Conservation (phyloP, 768 basidiomycete genomes). For the Termitomyces sp. region DNA sequence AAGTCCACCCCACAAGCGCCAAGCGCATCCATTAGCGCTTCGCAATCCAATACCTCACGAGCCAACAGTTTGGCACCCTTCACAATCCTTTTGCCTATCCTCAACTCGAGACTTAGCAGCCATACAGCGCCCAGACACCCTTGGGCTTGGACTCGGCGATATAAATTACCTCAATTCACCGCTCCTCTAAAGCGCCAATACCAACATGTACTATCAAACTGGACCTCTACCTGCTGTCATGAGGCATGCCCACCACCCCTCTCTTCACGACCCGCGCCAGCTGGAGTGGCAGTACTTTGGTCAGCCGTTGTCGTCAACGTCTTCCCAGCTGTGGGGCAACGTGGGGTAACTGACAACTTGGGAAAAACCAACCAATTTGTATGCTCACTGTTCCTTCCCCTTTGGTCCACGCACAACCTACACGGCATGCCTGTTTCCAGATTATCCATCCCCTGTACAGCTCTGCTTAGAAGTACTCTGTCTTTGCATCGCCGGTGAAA, state of each 20-base stretch:
- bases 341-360: constrained; percentile 24
- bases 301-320: constrained; percentile 21
- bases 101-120: constrained; percentile 19
- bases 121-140: constrained; percentile 24
- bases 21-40: constrained; percentile 18
- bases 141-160: constrained; percentile 16
- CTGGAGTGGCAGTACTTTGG: constrained; percentile 25
- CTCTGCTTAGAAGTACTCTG: constrained; percentile 6
- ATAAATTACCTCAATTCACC: constrained; percentile 19
- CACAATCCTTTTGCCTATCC: constrained; percentile 30
- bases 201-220: constrained; percentile 21
- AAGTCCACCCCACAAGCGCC: too few species aligned
- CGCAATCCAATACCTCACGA: constrained; percentile 25
- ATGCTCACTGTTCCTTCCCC: neutral
- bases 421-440: constrained; percentile 1
- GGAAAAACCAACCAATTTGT: neutral
- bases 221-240: constrained; percentile 5
- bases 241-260: constrained; percentile 25
- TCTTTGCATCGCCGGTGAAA: neutral
- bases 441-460: neutral
- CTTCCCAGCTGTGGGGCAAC: constrained; percentile 35
- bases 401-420: constrained; percentile 7
- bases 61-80: constrained; percentile 18
- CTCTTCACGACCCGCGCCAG: constrained; percentile 29
- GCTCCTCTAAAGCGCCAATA: constrained; percentile 4